Evolutionary conservation across 805 yeast genomes (phyloP), one percentile per base, ranked within the genome.

Genomic region (Ogataea minuta): DNA sequence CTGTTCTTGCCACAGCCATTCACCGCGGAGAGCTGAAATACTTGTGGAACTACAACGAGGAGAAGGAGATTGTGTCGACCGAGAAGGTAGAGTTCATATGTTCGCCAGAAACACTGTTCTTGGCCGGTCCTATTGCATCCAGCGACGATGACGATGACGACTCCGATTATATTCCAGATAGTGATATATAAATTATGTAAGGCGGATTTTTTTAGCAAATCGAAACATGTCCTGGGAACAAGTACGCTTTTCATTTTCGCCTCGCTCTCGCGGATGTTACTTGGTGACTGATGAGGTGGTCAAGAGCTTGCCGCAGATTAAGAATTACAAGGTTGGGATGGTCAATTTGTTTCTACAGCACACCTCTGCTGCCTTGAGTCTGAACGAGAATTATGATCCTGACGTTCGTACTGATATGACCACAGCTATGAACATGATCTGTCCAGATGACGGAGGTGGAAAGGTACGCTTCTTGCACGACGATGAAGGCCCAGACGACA

Each of bases 401-500:
- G 89, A 81, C 54, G 95, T 85, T 9, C 70, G 90, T 45, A 60
- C 54, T 1, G 95, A 85, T 53, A 72, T 86, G 85, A 69, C 72
- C 8, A 69, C 72, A 16, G 75, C 84, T 1, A 60, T 86, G 49
- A 82, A 79, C 51, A 64, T 75, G 36, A 65, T 84, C 41, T 85
- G 76, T 3, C 95, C 95, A 0, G 91, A 84, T 52, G 72, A 72
- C 43, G 74, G 69, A 6, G 66, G 67, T 37, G 69, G 61, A 14
- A 50, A 56, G 31, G 57, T 62, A 25, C 33, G 29, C 3, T 82
- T 81, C 50, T 53, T 71, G 31, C 90, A 81, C 57, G 76, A 72
- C 10, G 91, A 82, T 39, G 95, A 85, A 60, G 95, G 87, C 1
- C 72, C 84, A 3, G 95, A 86, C 56, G 95, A 85, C 57, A 81